Conservation (phyloP, 2,329 filamentous ascomycete genomes). For the Acrodontium crateriforme region DNA sequence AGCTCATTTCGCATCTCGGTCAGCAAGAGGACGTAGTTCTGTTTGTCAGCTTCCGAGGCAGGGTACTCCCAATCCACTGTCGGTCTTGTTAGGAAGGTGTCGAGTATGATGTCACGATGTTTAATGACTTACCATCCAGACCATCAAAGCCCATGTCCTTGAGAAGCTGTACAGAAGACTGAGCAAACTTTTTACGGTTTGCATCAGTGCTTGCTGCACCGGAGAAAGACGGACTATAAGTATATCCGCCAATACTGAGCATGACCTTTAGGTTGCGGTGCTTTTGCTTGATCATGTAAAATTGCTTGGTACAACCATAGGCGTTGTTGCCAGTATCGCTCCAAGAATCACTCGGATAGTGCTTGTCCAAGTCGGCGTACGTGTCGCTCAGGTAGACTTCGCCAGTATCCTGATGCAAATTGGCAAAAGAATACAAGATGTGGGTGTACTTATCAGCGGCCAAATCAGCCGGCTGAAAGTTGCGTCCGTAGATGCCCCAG, state of each 20-base stretch:
- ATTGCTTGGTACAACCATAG: slow-evolving; percentile 65
- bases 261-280: slow-evolving; percentile 67
- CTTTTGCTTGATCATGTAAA: slow-evolving; percentile 61
- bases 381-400: slow-evolving; percentile 61
- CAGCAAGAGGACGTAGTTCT: slow-evolving; percentile 27
- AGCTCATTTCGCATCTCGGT: slow-evolving; percentile 24
- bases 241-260: slow-evolving; percentile 74
- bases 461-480: slow-evolving; percentile 74
- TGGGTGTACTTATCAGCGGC: slow-evolving; percentile 73
- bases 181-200: slow-evolving; percentile 53
- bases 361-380: slow-evolving; percentile 56
- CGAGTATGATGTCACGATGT: no score
- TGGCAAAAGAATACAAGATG: slow-evolving; percentile 82
- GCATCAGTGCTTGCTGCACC: slow-evolving; percentile 48
- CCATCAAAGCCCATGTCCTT: slow-evolving; percentile 61
- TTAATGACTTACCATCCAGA: slow-evolving; percentile 33
- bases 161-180: slow-evolving; percentile 58
- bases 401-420: slow-evolving; percentile 63
- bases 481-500: slow-evolving; percentile 30
- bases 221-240: slow-evolving; percentile 64
- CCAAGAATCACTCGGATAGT: slow-evolving; percentile 55
- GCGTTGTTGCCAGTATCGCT: slow-evolving; percentile 52
- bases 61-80: slow-evolving; percentile 40
- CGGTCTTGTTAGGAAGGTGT: no score
- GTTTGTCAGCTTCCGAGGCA: slow-evolving; percentile 25